Evolutionary conservation across 306 rosid genomes (phyloP), one percentile per base, ranked within the genome.

Genomic region (Pterocarpus santalinus): DNA sequence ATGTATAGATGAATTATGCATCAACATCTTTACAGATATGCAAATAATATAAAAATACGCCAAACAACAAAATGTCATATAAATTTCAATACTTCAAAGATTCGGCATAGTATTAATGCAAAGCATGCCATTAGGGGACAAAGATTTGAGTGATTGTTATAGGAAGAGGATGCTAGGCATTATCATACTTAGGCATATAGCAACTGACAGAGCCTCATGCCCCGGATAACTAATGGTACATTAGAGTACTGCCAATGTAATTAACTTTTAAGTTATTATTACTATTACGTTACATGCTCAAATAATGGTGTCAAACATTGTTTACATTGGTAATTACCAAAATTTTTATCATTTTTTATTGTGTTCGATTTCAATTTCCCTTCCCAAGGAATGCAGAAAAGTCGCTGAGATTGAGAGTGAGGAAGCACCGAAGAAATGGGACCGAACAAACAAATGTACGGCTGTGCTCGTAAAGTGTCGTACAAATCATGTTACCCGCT

Each of bases 341-440:
- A 4, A 63, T 65, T 5, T 52, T 22, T 4, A 30, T 60, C 1
- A 52, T 66, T 65, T 53, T 65, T 36, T 39, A 28, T 39, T 14
- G 58, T 39, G 67, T 67, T 67, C 2, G 36, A 56, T 78, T 78
- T 58, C 14, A 67, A 55, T 38, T 78, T 55, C 3, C 43, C 16
- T 51, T 76, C 10, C 3, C 7, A 51, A 15, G 55, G 16, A 4
- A 15, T 13, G 16, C 16, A 51, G 35, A 60, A 39, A 61, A 41
- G 5, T 33, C 9, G 61, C 62, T 13, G 70, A 61, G 49, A 65
- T 16, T 15, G 70, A 35, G 68, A 14, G 49, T 33, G 67, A n/a
- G 70, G 79, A 75, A 75, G 70, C 79, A 75, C 51, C 72, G 1
- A 13, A 67, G 67, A 78, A 67, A 41, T 78, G 75, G 75, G 82